Evolutionary conservation across 176 grass and related monocot species (phyloP), one percentile per base, ranked within the genome.

Genomic region (Triticum urartu): DNA sequence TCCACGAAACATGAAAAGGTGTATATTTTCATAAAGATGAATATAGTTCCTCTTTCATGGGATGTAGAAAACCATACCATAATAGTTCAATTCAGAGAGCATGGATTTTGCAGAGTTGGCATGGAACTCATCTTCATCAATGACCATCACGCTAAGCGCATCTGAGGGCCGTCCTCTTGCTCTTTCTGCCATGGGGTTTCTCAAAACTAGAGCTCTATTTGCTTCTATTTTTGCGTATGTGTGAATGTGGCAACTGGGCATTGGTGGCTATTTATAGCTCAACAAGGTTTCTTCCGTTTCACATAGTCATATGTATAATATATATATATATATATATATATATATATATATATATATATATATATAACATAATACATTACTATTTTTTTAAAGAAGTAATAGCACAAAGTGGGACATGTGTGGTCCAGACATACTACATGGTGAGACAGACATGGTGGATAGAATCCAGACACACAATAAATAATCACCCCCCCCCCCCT

Each of bases 121-220:
- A 77, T 88, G 61, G 3, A 1, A 1, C 33, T 58, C 9, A 77
- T 88, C 72, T 77, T 83, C 62, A 66, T 88, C 72, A 32, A 88
- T 39, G 5, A 69, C 47, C 5, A 88, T 24, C 34, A 83, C 62
- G 45, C 35, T 12, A 24, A 77, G 60, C 17, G 21, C 32, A 75
- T 56, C 0, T 12, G 2, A 32, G n/a, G 43, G 33, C 4, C 0
- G 0, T 26, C 11, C 61, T 65, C 42, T 35, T 75, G 33, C 39
- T 21, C 15, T 50, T 39, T n/a, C 9, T 4, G 26, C 45, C 86
- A 83, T 88, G 52, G 8, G 25, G 10, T 14, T 68, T 76, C 10
- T 9, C 1, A 73, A 50, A 15, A 36, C 10, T 80, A 17, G 60
- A 64, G 3, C 39, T 26, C 5, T 10, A 25, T 36, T 63, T 8